Percentiles rank a stretch among this genome's conserved stretches.
These are phyloP conservation scores for Ploettnerulaceae sp. DNA, from an alignment of 2,329 filamentous ascomycete genomes.

Conservation along the genomic window DNA sequence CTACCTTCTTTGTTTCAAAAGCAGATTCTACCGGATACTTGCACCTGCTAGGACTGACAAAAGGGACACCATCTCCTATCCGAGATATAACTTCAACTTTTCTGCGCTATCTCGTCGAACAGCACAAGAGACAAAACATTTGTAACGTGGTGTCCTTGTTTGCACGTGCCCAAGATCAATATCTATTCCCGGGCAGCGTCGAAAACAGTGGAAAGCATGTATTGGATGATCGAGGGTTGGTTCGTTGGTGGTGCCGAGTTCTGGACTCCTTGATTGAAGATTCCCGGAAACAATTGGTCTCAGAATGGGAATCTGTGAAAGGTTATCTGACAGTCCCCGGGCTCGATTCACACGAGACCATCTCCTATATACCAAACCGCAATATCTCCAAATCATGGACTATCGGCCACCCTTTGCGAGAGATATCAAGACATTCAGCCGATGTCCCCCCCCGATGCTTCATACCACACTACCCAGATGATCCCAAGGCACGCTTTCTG, in stretches of 20 bases:
- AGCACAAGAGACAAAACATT: constrained; percentile 57
- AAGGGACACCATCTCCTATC: constrained; percentile 65
- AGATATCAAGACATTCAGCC: constrained; percentile 57
- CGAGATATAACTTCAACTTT: constrained; percentile 71
- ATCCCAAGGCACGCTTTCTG: constrained; percentile 87
- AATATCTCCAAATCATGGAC: constrained; percentile 46
- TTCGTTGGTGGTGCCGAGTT: constrained; percentile 94
- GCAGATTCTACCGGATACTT: constrained; percentile 94
- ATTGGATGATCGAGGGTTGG: constrained; percentile 80
- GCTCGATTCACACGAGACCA: constrained; percentile 73
- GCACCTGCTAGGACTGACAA: constrained; percentile 57
- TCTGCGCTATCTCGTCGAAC: constrained; percentile 66
- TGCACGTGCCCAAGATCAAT: constrained; percentile 86
- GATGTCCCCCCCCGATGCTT: constrained; percentile 75
- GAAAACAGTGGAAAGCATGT: constrained; percentile 85
- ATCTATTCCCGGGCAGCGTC: constrained; percentile 88
- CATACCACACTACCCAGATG: constrained; percentile 88
- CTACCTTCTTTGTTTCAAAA: constrained; percentile 91
- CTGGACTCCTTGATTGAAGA: constrained; percentile 63
- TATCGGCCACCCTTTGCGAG: constrained; percentile 65
- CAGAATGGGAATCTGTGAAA: constrained; percentile 47
- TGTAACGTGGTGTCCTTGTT: constrained; percentile 83
- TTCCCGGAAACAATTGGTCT: constrained; percentile 18
- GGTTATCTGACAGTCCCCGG: constrained; percentile 87
- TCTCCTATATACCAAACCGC: constrained; percentile 65